Conservation (phyloP, 805 yeast species). For the Candida khao-thaluensis region DNA sequence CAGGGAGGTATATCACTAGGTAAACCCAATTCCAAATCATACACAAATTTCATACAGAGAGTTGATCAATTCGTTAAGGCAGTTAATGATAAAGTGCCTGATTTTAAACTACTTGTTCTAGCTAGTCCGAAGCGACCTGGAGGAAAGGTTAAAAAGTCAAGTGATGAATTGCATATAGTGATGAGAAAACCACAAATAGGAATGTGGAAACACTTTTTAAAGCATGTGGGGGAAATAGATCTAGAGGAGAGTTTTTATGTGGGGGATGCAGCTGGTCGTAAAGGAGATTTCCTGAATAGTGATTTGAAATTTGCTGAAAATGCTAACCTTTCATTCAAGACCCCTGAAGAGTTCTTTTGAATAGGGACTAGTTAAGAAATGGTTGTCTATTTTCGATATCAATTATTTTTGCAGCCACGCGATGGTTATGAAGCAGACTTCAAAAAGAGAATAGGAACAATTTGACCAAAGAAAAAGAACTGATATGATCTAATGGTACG, state of each 20-base stretch:
- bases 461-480: no score
- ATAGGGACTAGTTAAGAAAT: no score
- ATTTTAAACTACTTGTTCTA: slow-evolving; percentile 43
- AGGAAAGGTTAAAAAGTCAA: slow-evolving; percentile 18
- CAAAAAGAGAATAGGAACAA: no score
- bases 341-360: slow-evolving; percentile 77
- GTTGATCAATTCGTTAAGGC: slow-evolving; percentile 36
- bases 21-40: slow-evolving; percentile 30
- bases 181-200: slow-evolving; percentile 78
- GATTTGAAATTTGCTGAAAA: slow-evolving; percentile 69
- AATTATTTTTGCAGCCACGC: neutral
- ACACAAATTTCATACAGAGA: slow-evolving; percentile 40
- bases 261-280: slow-evolving; percentile 97
- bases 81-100: slow-evolving; percentile 19
- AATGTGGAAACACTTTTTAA: slow-evolving; percentile 62
- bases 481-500: no score
- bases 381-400: no score
- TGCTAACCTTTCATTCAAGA: slow-evolving; percentile 51
- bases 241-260: slow-evolving; percentile 56
- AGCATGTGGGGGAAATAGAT: slow-evolving; percentile 44
- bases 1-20: slow-evolving; percentile 67
- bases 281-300: slow-evolving; percentile 73
- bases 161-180: slow-evolving; percentile 30
- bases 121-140: slow-evolving; percentile 62
- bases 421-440: no score